Evolutionary conservation across 129 eudicot species (phyloP), one percentile per base, ranked within the genome.

Genomic region (Saussurea involucrata): DNA sequence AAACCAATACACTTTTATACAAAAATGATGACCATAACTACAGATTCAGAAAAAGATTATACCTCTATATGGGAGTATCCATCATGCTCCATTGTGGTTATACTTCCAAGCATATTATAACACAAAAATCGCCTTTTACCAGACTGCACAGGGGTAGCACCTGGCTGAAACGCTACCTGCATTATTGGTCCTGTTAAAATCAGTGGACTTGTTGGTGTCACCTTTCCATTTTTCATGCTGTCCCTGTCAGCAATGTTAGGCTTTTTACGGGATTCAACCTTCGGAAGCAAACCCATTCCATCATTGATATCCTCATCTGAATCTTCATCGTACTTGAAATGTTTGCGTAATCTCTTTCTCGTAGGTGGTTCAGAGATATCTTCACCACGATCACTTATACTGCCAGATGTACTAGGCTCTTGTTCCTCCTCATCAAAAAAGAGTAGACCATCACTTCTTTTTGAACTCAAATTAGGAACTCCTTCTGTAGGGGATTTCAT

Each of bases 21-120:
- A 68, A 69, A 60, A 32, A 27, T n/a, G 29, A 58, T 13, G 10
- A 49, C 31, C 40, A 13, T 5, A 76, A 22, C 32, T 80, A 74
- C 8, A 58, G 5, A 66, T 28, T 60, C 18, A 8, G 6, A 60
- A 42, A 6, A 0, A 37, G 60, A 58, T 8, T 6, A 24, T 86
- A 95, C 99, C 99, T 95, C 99, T 49, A 95, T 90, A 72, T 95
- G 99, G 60, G 96, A 92, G 85, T 90, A 88, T 32, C 92, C 99
- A 74, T 92, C 99, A 75, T 90, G 91, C 68, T 87, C 92, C 89
- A 92, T 95, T 15, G 99, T 80, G 76, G 99, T 92, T 81, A 95
- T 86, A 86, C 96, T 85, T 83, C 99, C 99, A 67, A 95, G 95
- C 96, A 95, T 92, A 66, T 90, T 92, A 85, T 95, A 95, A 82